A percentile compares a stretch with the other conserved stretches of the same genome.
Conservation (phyloP, 2,329 filamentous ascomycete genomes). For the Aspergillus alliaceus region DNA sequence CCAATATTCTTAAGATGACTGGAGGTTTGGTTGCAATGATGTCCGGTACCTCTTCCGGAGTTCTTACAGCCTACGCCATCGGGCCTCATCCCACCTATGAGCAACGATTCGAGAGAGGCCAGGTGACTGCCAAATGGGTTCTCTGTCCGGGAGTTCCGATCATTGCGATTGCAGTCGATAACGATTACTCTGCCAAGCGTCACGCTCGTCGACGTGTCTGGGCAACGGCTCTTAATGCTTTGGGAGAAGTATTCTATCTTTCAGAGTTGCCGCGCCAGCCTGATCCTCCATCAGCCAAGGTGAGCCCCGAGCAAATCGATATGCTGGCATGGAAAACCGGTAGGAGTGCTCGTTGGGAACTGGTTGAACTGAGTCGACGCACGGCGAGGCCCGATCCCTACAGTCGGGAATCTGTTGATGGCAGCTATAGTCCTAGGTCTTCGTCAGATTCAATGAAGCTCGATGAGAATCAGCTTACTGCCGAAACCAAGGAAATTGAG, state of each 20-base stretch:
- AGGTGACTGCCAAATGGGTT: conserved; percentile 85
- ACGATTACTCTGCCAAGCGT: conserved; percentile 72
- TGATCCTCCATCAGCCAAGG: conserved; percentile 48
- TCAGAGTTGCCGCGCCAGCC: conserved; percentile 65
- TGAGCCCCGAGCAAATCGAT: conserved; percentile 54
- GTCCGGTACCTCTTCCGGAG: conserved; percentile 77
- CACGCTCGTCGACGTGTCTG: conserved; percentile 72
- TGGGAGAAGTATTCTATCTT: conserved; percentile 88
- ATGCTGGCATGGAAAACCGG: conserved; percentile 78
- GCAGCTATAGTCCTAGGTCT: conserved; percentile 77
- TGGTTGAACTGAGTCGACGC: conserved; percentile 76
- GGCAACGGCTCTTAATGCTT: conserved; percentile 90
- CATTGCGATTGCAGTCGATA: conserved; percentile 78
- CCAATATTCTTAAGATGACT: conserved; percentile 68
- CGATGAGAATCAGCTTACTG: conserved; percentile 66
- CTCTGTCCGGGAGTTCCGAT: conserved; percentile 92
- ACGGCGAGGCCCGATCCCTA: conserved; percentile 70
- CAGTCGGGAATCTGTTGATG: conserved; percentile 65
- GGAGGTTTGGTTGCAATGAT: conserved; percentile 79
- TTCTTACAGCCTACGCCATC: conserved; percentile 79
- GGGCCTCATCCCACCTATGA: conserved; percentile 61
- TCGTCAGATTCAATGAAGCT: conserved; percentile 73
- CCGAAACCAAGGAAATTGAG: conserved; percentile 81
- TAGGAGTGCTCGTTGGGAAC: conserved; percentile 74
- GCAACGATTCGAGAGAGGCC: conserved; percentile 66